Conservation (phyloP, 805 yeast species). For the Vanderwaltozyma verrucispora region DNA sequence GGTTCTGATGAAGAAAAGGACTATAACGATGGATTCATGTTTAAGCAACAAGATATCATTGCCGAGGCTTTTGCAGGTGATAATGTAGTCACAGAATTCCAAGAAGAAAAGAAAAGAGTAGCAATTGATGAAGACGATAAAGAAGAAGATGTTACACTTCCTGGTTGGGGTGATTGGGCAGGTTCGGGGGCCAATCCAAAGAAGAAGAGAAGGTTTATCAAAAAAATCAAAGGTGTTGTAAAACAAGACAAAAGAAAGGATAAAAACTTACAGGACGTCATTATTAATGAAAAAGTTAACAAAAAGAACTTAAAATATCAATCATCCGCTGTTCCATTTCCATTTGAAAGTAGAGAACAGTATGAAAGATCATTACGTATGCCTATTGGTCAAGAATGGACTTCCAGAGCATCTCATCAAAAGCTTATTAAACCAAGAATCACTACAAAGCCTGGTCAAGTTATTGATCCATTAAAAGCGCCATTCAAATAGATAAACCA, state of each 20-base stretch:
- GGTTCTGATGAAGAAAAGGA: too few relatives aligned
- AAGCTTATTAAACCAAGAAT: slow-evolving; percentile 82
- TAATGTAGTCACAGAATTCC: too few relatives aligned
- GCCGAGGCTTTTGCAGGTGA: too few relatives aligned
- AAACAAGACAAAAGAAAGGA: slow-evolving; percentile 66
- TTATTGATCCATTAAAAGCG: slow-evolving; percentile 83
- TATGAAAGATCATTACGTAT: slow-evolving; percentile 87
- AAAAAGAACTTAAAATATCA: slow-evolving; percentile 80
- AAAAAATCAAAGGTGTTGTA: slow-evolving; percentile 69
- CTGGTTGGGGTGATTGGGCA: slow-evolving; percentile 98
- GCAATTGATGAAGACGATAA: too few relatives aligned
- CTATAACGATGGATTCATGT: too few relatives aligned
- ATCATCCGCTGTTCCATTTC: slow-evolving; percentile 87
- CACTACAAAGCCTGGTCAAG: slow-evolving; percentile 75
- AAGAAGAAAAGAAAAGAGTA: too few relatives aligned
- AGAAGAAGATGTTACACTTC: too few relatives aligned
- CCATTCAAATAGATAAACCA: slow-evolving; percentile 45
- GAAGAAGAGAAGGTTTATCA: slow-evolving; percentile 51
- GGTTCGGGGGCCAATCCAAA: slow-evolving; percentile 34
- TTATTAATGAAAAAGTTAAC: slow-evolving; percentile 77
- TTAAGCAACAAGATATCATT: too few relatives aligned
- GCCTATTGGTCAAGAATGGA: slow-evolving; percentile 98
- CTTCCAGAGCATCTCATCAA: slow-evolving; percentile 78
- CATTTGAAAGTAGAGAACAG: slow-evolving; percentile 86
- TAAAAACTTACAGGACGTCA: slow-evolving; percentile 65